phyloP scores from a whole-genome alignment of 139 green algal genomes.

The Deuterostichococcus epilithicus region DNA sequence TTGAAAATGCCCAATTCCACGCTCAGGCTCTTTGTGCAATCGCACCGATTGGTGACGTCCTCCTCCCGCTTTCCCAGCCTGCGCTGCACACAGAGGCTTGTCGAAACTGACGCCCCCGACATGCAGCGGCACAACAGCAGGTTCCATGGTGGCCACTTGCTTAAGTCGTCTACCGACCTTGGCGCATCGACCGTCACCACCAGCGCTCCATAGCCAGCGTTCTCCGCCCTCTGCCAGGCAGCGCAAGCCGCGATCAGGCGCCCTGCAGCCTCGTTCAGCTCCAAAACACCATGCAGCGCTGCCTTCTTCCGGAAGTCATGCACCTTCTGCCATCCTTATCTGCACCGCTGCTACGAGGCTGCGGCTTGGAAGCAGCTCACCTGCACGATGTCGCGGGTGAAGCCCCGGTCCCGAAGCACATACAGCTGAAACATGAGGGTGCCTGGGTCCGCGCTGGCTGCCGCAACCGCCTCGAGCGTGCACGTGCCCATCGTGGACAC shows the following conservation, averaged over 20 bases:
- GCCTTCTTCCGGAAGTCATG: too few species aligned
- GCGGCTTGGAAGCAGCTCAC: neutral
- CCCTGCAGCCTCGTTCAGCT: too few species aligned
- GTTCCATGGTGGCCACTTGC: too few species aligned
- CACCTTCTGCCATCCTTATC: too few species aligned
- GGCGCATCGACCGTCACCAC: slow-evolving; percentile 88
- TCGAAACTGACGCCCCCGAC: too few species aligned
- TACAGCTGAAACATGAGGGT: slow-evolving; percentile 77
- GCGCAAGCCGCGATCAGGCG: too few species aligned
- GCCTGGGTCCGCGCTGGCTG: slow-evolving; percentile 20
- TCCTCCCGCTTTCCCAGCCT: slow-evolving; percentile 63
- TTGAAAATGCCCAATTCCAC: too few species aligned
- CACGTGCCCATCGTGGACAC: slow-evolving; percentile 74
- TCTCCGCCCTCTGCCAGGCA: slow-evolving; percentile 43
- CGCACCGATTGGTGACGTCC: slow-evolving; percentile 64
- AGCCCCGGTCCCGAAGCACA: slow-evolving; percentile 53
- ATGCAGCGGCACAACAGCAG: too few species aligned
- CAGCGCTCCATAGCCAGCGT: slow-evolving; percentile 68
- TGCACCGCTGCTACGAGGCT: neutral
- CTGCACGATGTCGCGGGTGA: slow-evolving; percentile 58
- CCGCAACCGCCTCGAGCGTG: slow-evolving; percentile 44
- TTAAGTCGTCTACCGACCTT: neutral
- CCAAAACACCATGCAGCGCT: too few species aligned
- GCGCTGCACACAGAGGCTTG: too few species aligned
- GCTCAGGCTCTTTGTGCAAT: too few species aligned